Evolutionary conservation across 2,329 filamentous ascomycete genomes (phyloP).

Genomic region (Huntiella savannae): DNA sequence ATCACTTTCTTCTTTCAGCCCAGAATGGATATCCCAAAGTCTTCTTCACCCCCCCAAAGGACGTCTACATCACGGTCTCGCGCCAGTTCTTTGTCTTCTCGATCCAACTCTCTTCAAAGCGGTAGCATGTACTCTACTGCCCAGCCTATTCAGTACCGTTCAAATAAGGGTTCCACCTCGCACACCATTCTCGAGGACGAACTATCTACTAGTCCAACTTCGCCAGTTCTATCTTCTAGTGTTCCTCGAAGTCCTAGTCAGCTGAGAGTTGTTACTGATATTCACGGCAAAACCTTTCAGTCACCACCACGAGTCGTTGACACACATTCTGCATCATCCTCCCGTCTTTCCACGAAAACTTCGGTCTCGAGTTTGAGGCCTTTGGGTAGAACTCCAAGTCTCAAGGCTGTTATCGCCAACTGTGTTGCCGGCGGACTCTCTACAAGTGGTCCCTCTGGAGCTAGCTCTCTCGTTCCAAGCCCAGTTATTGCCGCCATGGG

Average conservation of each 20-base stretch:
- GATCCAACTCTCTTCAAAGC: background rate
- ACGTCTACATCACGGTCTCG: background rate
- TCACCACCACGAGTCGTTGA: slow-evolving; percentile 12
- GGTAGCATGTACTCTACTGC: background rate
- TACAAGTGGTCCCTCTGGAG: slow-evolving; percentile 24
- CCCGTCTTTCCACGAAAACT: slow-evolving; percentile 21
- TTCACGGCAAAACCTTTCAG: slow-evolving; percentile 11
- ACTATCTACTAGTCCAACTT: slow-evolving; percentile 12
- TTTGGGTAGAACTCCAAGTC: slow-evolving; percentile 39
- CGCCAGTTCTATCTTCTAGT: slow-evolving; percentile 9
- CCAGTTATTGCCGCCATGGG: slow-evolving; percentile 58
- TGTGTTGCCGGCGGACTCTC: slow-evolving; percentile 23
- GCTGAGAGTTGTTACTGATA: slow-evolving; percentile 13
- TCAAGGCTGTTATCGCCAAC: slow-evolving; percentile 35
- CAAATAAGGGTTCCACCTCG: slow-evolving; percentile 11
- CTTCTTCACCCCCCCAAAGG: background rate
- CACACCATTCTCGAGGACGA: slow-evolving; percentile 9
- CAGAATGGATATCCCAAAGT: background rate
- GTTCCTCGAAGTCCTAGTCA: slow-evolving; percentile 10
- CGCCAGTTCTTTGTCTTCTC: slow-evolving; percentile 1
- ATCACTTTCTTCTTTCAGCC: background rate
- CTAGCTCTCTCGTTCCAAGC: slow-evolving; percentile 51
- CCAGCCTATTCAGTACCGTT: slow-evolving; percentile 8
- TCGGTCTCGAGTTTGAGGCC: slow-evolving; percentile 29
- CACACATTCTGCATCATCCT: slow-evolving; percentile 5